phyloP scores from a whole-genome alignment of 1,139 yeast genomes.

The Hanseniaspora uvarum region DNA sequence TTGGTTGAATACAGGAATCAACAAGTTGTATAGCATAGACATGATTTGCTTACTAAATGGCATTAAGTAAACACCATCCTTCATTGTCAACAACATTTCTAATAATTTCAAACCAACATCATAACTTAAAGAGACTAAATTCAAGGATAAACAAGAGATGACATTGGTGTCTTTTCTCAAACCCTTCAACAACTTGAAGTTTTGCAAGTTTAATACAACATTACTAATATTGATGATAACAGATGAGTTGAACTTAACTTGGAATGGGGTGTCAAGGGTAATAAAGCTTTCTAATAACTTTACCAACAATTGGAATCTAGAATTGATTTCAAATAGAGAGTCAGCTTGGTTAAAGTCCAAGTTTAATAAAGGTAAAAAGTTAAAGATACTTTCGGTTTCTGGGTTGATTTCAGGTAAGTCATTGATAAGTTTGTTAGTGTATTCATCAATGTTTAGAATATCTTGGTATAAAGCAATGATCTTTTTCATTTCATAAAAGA shows the following conservation, averaged over 20 bases:
- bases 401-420: conserved; percentile 29
- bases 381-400: conserved; percentile 20
- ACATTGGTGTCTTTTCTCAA: conserved; percentile 43
- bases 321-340: conserved; percentile 42
- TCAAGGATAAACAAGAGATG: conserved; percentile 26
- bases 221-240: conserved; percentile 41
- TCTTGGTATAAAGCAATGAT: conserved; percentile 46
- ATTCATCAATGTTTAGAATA: conserved; percentile 50
- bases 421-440: conserved; percentile 32
- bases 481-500: conserved; percentile 43
- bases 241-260: conserved; percentile 49
- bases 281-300: conserved; percentile 40
- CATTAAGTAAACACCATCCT: conserved; percentile 1
- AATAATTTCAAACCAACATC: conserved; percentile 9
- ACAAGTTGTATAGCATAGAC: conserved; percentile 7
- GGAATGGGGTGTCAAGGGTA: conserved; percentile 40
- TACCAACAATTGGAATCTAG: conserved; percentile 40
- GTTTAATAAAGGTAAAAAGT: conserved; percentile 39
- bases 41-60: conserved; percentile 9
- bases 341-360: conserved; percentile 50
- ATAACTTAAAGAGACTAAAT: conserved; percentile 16
- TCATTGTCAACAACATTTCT: not conserved
- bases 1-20: conserved; percentile 11
- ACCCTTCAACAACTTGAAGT: conserved; percentile 47
- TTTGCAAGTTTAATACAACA: conserved; percentile 43